phyloP scores from a whole-genome alignment of 2,329 filamentous ascomycete species.

The Fusarium abutilonis region DNA sequence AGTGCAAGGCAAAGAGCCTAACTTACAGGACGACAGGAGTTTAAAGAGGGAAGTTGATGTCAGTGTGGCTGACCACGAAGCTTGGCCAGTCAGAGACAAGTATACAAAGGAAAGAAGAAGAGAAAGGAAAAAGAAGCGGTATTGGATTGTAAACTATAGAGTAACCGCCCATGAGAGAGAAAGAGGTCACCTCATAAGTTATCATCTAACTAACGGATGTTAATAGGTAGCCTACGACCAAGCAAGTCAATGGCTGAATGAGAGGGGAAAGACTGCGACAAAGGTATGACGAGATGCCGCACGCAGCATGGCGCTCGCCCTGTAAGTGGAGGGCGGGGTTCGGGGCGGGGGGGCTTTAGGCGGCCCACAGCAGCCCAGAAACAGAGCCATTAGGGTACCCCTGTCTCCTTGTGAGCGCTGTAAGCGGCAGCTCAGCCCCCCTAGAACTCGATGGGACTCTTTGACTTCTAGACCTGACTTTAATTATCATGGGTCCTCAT shows the following conservation, averaged over 20 bases:
- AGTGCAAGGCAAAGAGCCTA: background rate
- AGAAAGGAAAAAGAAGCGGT: constrained; percentile 2
- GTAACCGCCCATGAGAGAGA: background rate
- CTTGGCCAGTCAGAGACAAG: constrained; percentile 3
- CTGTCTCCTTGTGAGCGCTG: constrained; percentile 6
- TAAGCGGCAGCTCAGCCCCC: constrained; percentile 17
- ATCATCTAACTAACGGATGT: constrained; percentile 3
- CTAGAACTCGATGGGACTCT: background rate
- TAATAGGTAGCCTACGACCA: constrained; percentile 18
- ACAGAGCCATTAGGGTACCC: background rate
- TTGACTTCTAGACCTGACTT: constrained; percentile 13
- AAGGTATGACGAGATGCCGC: constrained; percentile 26
- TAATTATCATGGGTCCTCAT: constrained; percentile 24
- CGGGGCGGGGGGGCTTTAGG: too few species aligned
- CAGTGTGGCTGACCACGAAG: constrained; percentile 33
- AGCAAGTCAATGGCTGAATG: constrained; percentile 29
- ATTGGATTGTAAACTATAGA: background rate
- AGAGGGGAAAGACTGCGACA: constrained; percentile 17
- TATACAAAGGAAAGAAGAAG: constrained; percentile 9
- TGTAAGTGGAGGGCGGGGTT: constrained; percentile 26
- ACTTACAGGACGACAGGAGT: background rate
- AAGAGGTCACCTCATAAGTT: constrained; percentile 32
- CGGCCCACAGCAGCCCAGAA: constrained; percentile 2
- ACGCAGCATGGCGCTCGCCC: constrained; percentile 31
- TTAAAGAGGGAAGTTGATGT: constrained; percentile 23